phyloP scores from a whole-genome alignment of 1,139 yeast species.

The Saccharomyces hybrid region DNA sequence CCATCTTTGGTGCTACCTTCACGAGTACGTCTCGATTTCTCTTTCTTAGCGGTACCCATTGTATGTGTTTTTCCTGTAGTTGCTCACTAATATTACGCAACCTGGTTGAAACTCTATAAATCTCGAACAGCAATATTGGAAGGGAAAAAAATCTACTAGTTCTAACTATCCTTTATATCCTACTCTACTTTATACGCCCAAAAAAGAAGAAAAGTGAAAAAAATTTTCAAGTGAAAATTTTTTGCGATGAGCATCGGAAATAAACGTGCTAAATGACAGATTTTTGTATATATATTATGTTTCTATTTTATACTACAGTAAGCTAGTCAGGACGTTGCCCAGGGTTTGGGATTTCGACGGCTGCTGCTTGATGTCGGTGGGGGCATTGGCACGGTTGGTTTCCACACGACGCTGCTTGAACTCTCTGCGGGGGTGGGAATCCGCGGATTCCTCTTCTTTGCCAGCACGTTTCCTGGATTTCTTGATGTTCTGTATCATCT shows the following conservation, averaged over 20 bases:
- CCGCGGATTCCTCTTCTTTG: constrained; percentile 17
- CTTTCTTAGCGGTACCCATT: constrained; percentile 94
- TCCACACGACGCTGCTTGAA: constrained; percentile 59
- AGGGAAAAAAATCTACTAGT: constrained; percentile 4
- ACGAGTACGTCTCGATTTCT: constrained; percentile 74
- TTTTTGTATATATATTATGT: constrained; percentile 1
- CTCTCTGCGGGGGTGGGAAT: constrained; percentile 39
- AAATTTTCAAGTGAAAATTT: constrained; percentile 2
- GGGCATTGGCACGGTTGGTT: constrained; percentile 59
- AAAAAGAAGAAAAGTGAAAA: constrained; percentile 4
- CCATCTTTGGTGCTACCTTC: constrained; percentile 82
- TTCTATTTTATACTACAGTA: constrained; percentile 24
- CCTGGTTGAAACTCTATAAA: background rate
- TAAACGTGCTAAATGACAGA: constrained; percentile 4
- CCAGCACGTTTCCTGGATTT: constrained; percentile 31
- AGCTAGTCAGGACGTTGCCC: constrained; percentile 37
- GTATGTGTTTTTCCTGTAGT: constrained; percentile 6
- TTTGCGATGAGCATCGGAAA: constrained; percentile 4
- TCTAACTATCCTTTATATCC: background rate
- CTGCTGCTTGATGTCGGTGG: constrained; percentile 36
- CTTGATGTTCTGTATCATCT: constrained; percentile 64
- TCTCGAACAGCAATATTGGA: background rate
- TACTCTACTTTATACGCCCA: background rate
- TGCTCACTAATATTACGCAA: background rate
- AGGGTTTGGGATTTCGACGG: constrained; percentile 35